These are phyloP conservation scores for Jamesozyma jinghongensis DNA, from an alignment of 805 yeast species.

Conservation along the genomic window DNA sequence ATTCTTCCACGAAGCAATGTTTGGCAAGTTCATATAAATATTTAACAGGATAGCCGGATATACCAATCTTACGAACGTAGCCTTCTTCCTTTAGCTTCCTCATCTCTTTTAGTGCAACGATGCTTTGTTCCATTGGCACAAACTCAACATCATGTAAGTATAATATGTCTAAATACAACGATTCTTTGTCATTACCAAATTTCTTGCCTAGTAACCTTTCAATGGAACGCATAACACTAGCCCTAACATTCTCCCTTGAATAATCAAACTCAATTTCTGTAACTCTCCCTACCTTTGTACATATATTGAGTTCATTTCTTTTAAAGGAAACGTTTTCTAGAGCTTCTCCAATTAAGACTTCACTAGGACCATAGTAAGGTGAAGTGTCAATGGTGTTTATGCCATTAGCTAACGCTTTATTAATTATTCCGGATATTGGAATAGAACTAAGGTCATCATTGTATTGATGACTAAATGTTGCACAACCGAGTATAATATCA, in stretches of 20 bases:
- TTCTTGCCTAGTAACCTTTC: conserved; percentile 37
- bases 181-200: conserved; percentile 32
- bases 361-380: conserved; percentile 90
- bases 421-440: conserved; percentile 49
- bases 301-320: conserved; percentile 58
- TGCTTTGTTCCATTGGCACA: conserved; percentile 43
- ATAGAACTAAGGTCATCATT: conserved; percentile 54
- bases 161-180: conserved; percentile 64
- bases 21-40: conserved; percentile 48
- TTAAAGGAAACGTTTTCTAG: conserved; percentile 33
- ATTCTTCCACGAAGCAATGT: conserved; percentile 11
- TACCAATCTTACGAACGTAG: conserved; percentile 54
- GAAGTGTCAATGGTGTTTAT: conserved; percentile 80
- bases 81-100: conserved; percentile 56
- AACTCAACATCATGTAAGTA: conserved; percentile 89
- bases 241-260: conserved; percentile 47
- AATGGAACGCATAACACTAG: conserved; percentile 59
- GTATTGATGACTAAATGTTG: conserved; percentile 76
- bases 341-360: conserved; percentile 61
- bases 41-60: conserved; percentile 81
- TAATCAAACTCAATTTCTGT: conserved; percentile 66
- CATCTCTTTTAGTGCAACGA: conserved; percentile 56
- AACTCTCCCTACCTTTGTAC: conserved; percentile 82
- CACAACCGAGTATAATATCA: conserved; percentile 70
- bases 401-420: conserved; percentile 55